Conservation (phyloP, 495 filamentous ascomycete genomes). For the Tuber indicum region DNA sequence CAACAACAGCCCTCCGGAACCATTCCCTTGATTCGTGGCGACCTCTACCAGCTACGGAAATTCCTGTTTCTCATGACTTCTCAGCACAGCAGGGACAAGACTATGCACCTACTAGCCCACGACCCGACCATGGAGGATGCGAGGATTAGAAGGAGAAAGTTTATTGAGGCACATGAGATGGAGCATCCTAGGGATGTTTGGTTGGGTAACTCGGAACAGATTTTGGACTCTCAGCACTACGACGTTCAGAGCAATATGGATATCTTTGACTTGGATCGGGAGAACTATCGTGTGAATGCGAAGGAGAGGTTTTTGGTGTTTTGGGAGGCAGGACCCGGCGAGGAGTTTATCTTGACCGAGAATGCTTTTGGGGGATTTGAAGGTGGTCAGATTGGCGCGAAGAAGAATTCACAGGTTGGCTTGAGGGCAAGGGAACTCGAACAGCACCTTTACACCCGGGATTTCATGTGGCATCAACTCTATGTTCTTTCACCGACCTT, state of each 20-base stretch:
- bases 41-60: constrained; percentile 40
- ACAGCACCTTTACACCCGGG: constrained; percentile 39
- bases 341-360: constrained; percentile 43
- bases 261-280: constrained; percentile 42
- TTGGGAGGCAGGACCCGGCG: constrained; percentile 41
- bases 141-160: constrained; percentile 34
- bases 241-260: constrained; percentile 29
- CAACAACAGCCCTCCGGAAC: constrained; percentile 29
- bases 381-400: constrained; percentile 41
- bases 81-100: constrained; percentile 35
- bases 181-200: constrained; percentile 42
- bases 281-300: constrained; percentile 42
- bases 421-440: constrained; percentile 37
- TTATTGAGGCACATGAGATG: constrained; percentile 37
- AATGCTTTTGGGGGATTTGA: constrained; percentile 43
- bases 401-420: constrained; percentile 36
- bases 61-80: constrained; percentile 41
- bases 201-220: constrained; percentile 37
- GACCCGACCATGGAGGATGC: constrained; percentile 38
- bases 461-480: constrained; percentile 44
- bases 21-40: constrained; percentile 34
- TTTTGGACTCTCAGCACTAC: constrained; percentile 31
- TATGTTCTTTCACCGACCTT: constrained; percentile 42
- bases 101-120: constrained; percentile 39
- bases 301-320: constrained; percentile 42